Evolutionary conservation across 75 land plant genomes (phyloP), one percentile per base, ranked within the genome.

Genomic region (Picea sitchensis): DNA sequence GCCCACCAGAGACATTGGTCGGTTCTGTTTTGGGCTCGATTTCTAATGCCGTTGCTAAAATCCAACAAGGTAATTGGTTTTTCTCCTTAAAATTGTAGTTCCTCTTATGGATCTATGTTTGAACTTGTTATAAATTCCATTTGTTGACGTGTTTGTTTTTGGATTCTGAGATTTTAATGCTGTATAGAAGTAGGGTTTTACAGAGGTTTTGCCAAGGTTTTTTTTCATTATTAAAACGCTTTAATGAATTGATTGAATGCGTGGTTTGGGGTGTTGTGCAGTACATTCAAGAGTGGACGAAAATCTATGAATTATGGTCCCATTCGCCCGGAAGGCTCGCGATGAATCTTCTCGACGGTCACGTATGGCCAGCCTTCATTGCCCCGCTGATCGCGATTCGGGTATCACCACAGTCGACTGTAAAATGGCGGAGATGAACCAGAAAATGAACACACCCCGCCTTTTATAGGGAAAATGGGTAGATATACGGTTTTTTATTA

Each of bases 271-370:
- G 7, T 64, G 8, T 64, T 41, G 23, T 41, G 73, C 82, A 82
- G 84, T 58, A 30, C 59, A 61, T 58, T 44, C 59, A 30, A 74
- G 64, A 21, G 82, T 80, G 56, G 84, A 82, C 23, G 84, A n/a
- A n/a, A n/a, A n/a, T n/a, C n/a, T n/a, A n/a, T n/a, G n/a, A n/a
- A n/a, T n/a, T n/a, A n/a, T n/a, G n/a, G n/a, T n/a, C n/a, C n/a
- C n/a, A n/a, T n/a, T n/a, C n/a, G n/a, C n/a, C n/a, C n/a, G n/a
- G n/a, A n/a, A n/a, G n/a, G n/a, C n/a, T n/a, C n/a, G n/a, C n/a
- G n/a, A n/a, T n/a, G n/a, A n/a, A n/a, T n/a, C n/a, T n/a, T n/a
- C n/a, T n/a, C n/a, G n/a, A n/a, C n/a, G n/a, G n/a, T n/a, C n/a
- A n/a, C n/a, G n/a, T n/a, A n/a, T n/a, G n/a, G n/a, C n/a, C n/a